Evolutionary conservation across 345 rosid species (phyloP).

Genomic region (Populus euphratica): DNA sequence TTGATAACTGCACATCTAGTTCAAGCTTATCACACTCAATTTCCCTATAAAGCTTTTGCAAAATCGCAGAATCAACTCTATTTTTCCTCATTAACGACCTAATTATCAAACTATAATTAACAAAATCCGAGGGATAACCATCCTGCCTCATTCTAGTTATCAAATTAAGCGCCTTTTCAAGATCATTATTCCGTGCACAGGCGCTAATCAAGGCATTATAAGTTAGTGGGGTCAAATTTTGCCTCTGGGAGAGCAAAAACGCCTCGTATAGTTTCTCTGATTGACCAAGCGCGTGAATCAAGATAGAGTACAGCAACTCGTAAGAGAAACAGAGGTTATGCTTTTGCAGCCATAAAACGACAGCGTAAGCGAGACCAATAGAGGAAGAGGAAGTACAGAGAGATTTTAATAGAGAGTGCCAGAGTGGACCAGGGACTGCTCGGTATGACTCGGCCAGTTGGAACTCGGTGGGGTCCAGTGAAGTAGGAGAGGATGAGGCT

Average conservation of each 20-base stretch:
- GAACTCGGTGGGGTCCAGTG: slow-evolving; percentile 61
- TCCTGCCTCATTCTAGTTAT: slow-evolving; percentile 83
- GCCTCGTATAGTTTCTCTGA: slow-evolving; percentile 97
- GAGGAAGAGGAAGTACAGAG: slow-evolving; percentile 58
- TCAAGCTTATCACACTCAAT: slow-evolving; percentile 71
- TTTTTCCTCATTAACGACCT: slow-evolving; percentile 63
- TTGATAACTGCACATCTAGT: slow-evolving; percentile 68
- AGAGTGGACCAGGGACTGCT: slow-evolving; percentile 80
- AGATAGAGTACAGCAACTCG: slow-evolving; percentile 86
- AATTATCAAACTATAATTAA: slow-evolving; percentile 80
- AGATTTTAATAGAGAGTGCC: slow-evolving; percentile 80
- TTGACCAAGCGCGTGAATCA: slow-evolving; percentile 89
- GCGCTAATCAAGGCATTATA: slow-evolving; percentile 91
- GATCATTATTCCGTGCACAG: slow-evolving; percentile 77
- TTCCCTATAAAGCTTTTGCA: slow-evolving; percentile 64
- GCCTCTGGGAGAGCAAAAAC: slow-evolving; percentile 74
- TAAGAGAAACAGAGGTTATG: slow-evolving; percentile 94
- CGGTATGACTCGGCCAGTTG: slow-evolving; percentile 73
- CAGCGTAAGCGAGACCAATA: slow-evolving; percentile 59
- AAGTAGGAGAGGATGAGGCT: slow-evolving; percentile 32
- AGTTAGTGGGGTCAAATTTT: slow-evolving; percentile 71
- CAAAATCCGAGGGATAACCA: slow-evolving; percentile 80
- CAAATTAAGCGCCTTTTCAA: slow-evolving; percentile 79
- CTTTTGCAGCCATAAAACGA: slow-evolving; percentile 81
- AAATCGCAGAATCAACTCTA: slow-evolving; percentile 56